A percentile compares a stretch with the other conserved stretches of the same genome.
phyloP scores from a whole-genome alignment of 2,329 filamentous ascomycete species.

The Neofusicoccum sp. region DNA sequence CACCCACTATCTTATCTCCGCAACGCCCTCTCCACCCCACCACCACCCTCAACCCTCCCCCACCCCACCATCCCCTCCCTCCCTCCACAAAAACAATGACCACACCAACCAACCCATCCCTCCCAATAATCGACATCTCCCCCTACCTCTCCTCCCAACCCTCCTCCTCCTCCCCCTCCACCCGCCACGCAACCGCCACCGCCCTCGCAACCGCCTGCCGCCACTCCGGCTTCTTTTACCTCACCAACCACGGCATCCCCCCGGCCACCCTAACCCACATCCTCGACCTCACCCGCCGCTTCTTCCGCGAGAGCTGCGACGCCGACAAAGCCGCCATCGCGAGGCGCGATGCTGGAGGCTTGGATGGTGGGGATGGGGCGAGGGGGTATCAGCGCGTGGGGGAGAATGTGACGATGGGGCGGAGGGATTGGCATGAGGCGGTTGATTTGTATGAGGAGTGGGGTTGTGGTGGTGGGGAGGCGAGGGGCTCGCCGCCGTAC shows the following conservation, averaged over 20 bases:
- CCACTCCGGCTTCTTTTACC: conserved; percentile 45
- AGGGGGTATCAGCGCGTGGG: conserved; percentile 39
- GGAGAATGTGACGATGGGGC: conserved; percentile 37
- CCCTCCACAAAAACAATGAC: conserved; percentile 8
- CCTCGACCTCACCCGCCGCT: conserved; percentile 32
- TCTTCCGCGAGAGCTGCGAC: conserved; percentile 31
- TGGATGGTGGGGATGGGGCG: conserved; percentile 34
- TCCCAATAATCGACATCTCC: conserved; percentile 44
- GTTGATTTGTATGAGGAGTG: conserved; percentile 42
- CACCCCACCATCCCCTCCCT: not conserved
- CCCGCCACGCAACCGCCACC: conserved; percentile 27
- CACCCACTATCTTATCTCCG: conserved; percentile 3
- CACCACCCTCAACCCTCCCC: not conserved
- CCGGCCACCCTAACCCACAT: conserved; percentile 26
- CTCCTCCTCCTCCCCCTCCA: conserved; percentile 17
- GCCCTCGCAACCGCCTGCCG: conserved; percentile 38
- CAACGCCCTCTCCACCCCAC: not conserved
- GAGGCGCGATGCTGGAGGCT: conserved; percentile 29
- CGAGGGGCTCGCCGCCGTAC: conserved; percentile 21
- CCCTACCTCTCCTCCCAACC: conserved; percentile 32
- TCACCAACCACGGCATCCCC: conserved; percentile 42
- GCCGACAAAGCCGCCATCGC: conserved; percentile 35
- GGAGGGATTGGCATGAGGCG: conserved; percentile 39
- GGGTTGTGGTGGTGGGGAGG: conserved; percentile 11
- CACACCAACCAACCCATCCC: conserved; percentile 20